A percentile compares a stretch with the other conserved stretches of the same genome.
These are phyloP conservation scores for Chlamydomonas eustigma DNA, from an alignment of 139 green algal species.

Conservation along the genomic window DNA sequence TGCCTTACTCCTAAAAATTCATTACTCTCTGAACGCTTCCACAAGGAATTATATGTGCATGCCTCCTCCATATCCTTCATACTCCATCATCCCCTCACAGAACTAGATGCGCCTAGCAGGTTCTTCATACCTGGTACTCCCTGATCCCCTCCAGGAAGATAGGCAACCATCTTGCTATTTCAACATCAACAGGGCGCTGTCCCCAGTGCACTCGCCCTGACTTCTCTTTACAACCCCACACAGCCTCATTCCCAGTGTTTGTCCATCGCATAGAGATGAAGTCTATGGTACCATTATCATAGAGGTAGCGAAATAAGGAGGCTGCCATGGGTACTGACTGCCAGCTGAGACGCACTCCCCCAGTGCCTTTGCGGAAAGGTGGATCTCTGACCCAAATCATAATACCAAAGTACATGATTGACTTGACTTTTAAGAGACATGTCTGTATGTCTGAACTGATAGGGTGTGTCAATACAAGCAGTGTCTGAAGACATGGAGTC, in stretches of 20 bases:
- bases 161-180: slow-evolving; percentile 30
- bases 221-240: background rate
- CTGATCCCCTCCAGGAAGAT: slow-evolving; percentile 43
- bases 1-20: too few relatives aligned
- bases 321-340: background rate
- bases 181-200: background rate
- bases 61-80: too few relatives aligned
- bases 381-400: slow-evolving; percentile 14
- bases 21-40: too few relatives aligned
- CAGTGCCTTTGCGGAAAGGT: slow-evolving; percentile 12
- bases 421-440: too few relatives aligned
- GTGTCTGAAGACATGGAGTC: too few relatives aligned
- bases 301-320: slow-evolving; percentile 22
- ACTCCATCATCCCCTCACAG: too few relatives aligned
- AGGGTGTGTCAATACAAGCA: too few relatives aligned
- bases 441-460: too few relatives aligned
- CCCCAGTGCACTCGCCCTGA: background rate
- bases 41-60: too few relatives aligned
- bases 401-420: too few relatives aligned
- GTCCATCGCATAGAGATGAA: slow-evolving; percentile 27
- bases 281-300: slow-evolving; percentile 45
- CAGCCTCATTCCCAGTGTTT: background rate
- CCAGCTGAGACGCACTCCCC: slow-evolving; percentile 14
- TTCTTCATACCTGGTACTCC: slow-evolving; percentile 36
- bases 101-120: too few relatives aligned